These are phyloP conservation scores for Omphalotus guepiniiformis DNA, from an alignment of 768 basidiomycete genomes.

Conservation along the genomic window DNA sequence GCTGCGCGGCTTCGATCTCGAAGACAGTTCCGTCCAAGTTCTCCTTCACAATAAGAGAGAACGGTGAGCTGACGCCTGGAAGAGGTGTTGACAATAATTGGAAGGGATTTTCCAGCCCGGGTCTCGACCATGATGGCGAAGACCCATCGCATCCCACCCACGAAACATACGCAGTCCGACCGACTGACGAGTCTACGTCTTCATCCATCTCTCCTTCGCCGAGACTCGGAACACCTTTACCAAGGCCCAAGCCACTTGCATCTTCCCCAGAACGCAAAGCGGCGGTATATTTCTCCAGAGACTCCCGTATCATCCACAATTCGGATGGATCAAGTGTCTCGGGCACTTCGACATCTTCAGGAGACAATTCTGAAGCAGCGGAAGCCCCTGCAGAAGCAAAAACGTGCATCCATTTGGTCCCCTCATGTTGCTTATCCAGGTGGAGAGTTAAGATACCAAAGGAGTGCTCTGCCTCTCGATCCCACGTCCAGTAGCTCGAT, in stretches of 20 bases:
- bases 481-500: conserved; percentile 93
- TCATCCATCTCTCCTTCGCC: conserved; percentile 89
- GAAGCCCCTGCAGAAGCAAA: conserved; percentile 53
- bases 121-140: conserved; percentile 37
- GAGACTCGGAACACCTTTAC: conserved; percentile 72
- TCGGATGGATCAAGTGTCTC: conserved; percentile 89
- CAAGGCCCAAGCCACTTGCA: conserved; percentile 57
- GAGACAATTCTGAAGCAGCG: conserved; percentile 21
- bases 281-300: conserved; percentile 82
- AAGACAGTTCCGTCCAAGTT: conserved; percentile 72
- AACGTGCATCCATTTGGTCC: conserved; percentile 82
- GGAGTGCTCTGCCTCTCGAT: conserved; percentile 63
- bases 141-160: conserved; percentile 58
- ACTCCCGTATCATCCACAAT: conserved; percentile 71
- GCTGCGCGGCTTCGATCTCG: conserved; percentile 31
- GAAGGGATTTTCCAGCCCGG: conserved; percentile 31
- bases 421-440: conserved; percentile 81
- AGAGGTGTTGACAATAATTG: conserved; percentile 68
- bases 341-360: conserved; percentile 63
- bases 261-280: conserved; percentile 57
- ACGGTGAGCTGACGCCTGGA: conserved; percentile 40
- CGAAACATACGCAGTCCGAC: conserved; percentile 58
- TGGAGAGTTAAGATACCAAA: conserved; percentile 78
- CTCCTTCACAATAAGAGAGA: conserved; percentile 61
- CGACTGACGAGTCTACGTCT: conserved; percentile 76